These are phyloP conservation scores for Rhizophagus prolifer DNA, from an alignment of 192 early-diverging fungal genomes.

Conservation along the genomic window DNA sequence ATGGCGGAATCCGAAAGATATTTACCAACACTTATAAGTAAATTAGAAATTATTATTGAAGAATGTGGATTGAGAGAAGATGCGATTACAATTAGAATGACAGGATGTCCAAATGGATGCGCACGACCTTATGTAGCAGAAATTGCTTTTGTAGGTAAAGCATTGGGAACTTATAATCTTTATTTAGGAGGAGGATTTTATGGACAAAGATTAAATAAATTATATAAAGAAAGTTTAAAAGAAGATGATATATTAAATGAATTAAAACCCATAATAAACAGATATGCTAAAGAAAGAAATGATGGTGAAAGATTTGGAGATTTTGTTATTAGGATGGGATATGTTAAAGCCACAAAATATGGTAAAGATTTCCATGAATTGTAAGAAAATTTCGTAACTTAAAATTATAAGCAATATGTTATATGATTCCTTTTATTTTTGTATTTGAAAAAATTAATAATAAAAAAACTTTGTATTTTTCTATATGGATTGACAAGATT, in stretches of 20 bases:
- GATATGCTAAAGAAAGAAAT: conserved; percentile 70
- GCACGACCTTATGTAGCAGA: conserved; percentile 93
- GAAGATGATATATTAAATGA: conserved; percentile 85
- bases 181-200: conserved; percentile 88
- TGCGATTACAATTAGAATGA: conserved; percentile 95
- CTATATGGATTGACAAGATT: too few species aligned
- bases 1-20: conserved; percentile 99
- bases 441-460: too few species aligned
- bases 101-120: conserved; percentile 98
- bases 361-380: conserved; percentile 79
- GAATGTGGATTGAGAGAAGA: conserved; percentile 80
- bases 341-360: conserved; percentile 76
- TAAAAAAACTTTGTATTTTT: too few species aligned
- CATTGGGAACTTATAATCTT: conserved; percentile 91
- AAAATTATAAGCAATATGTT: too few species aligned
- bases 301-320: conserved; percentile 90
- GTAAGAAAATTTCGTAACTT: conserved; percentile 4
- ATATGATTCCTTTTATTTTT: too few species aligned
- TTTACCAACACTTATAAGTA: conserved; percentile 77
- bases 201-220: conserved; percentile 87
- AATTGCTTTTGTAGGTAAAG: conserved; percentile 95
- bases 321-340: conserved; percentile 87
- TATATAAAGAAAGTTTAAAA: conserved; percentile 85
- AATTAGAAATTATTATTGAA: conserved; percentile 79
- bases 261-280: conserved; percentile 78